These are phyloP conservation scores for Phytophthora pluvialis DNA, from an alignment of 352 stramenopile genomes.

Conservation along the genomic window DNA sequence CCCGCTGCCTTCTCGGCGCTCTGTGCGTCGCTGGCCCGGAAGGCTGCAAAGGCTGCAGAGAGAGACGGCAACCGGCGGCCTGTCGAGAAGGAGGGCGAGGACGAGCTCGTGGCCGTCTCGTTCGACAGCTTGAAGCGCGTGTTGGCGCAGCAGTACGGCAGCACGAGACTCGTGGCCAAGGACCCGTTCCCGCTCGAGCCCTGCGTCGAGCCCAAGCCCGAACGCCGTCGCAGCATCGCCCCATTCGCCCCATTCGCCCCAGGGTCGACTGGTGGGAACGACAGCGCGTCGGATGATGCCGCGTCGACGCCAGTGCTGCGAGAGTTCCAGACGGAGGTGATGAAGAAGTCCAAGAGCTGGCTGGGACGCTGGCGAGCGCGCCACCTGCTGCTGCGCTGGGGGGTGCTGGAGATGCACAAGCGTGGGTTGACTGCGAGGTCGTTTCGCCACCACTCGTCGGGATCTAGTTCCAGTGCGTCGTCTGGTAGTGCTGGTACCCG, in stretches of 20 bases:
- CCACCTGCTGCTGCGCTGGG: constrained; percentile 56
- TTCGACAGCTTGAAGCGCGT: constrained; percentile 53
- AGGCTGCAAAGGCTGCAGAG: neutral
- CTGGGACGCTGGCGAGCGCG: constrained; percentile 61
- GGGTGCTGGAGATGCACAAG: constrained; percentile 63
- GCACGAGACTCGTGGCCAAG: constrained; percentile 43
- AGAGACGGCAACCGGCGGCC: neutral
- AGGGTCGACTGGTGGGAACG: constrained; percentile 14
- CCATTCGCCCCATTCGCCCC: constrained; percentile 11
- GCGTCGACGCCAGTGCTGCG: constrained; percentile 30
- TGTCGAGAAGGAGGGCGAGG: constrained; percentile 2
- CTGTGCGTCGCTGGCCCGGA: constrained; percentile 20
- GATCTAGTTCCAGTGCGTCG: constrained; percentile 5
- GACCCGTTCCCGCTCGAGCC: constrained; percentile 46
- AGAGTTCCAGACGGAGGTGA: constrained; percentile 58
- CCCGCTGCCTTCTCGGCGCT: constrained; percentile 36
- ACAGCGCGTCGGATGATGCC: constrained; percentile 15
- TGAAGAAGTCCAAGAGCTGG: constrained; percentile 77
- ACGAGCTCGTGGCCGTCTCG: constrained; percentile 21
- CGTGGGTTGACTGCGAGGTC: constrained; percentile 33
- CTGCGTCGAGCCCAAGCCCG: constrained; percentile 25
- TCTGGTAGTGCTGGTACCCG: constrained; percentile 13
- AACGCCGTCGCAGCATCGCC: constrained; percentile 25
- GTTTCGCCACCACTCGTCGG: constrained; percentile 39
- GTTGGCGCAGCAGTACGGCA: constrained; percentile 41